Conservation (phyloP, 768 basidiomycete species). For the Amyloporia xantha region DNA sequence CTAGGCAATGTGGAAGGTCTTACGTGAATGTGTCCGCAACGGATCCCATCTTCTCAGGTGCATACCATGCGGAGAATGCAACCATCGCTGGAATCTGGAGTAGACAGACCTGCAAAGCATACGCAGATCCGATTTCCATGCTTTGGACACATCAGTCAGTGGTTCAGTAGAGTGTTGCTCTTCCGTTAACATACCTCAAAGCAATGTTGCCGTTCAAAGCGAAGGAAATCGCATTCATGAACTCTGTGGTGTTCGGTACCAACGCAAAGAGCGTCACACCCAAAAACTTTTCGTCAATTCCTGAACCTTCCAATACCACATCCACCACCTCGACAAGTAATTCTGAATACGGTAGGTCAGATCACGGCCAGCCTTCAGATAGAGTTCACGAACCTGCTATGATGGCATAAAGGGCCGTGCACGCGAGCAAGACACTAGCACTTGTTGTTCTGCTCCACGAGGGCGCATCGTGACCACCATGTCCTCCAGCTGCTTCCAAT, state of each 20-base stretch:
- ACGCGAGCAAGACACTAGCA: slow-evolving; percentile 81
- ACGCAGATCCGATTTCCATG: slow-evolving; percentile 99
- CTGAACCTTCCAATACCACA: slow-evolving; percentile 81
- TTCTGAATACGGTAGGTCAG: slow-evolving; percentile 59
- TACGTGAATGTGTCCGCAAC: slow-evolving; percentile 91
- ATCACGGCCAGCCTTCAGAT: not conserved
- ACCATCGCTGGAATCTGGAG: slow-evolving; percentile 99
- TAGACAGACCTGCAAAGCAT: slow-evolving; percentile 95
- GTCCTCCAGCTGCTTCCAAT: slow-evolving; percentile 46
- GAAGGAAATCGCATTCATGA: slow-evolving; percentile 99
- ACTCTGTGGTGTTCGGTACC: slow-evolving; percentile 98
- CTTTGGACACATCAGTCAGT: slow-evolving; percentile 33
- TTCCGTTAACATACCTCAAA: slow-evolving; percentile 54
- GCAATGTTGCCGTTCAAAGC: slow-evolving; percentile 96
- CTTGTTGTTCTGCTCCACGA: slow-evolving; percentile 91
- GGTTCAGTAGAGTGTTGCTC: no score
- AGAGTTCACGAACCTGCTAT: slow-evolving; percentile 85
- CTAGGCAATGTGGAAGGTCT: slow-evolving; percentile 27
- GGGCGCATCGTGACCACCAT: slow-evolving; percentile 90
- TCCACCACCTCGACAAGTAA: slow-evolving; percentile 94
- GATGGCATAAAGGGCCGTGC: slow-evolving; percentile 88
- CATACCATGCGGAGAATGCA: slow-evolving; percentile 94
- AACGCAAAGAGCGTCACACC: slow-evolving; percentile 95
- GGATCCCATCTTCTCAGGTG: slow-evolving; percentile 79
- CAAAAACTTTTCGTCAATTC: slow-evolving; percentile 96